Evolutionary conservation across 495 filamentous ascomycete genomes (phyloP).

Genomic region (Amorphotheca resinae): DNA sequence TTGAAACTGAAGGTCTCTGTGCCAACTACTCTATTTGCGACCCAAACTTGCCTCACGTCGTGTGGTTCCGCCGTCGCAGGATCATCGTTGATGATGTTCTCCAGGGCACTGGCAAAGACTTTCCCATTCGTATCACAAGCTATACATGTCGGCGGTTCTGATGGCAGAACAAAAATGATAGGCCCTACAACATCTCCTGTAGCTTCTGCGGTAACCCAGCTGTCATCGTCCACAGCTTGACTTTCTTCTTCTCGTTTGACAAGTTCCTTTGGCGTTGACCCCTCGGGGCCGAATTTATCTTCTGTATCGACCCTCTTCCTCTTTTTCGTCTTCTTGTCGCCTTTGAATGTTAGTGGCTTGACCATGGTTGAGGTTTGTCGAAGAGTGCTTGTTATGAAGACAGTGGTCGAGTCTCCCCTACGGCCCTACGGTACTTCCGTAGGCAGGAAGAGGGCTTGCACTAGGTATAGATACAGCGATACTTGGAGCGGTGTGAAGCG

Average conservation of each 20-base stretch:
- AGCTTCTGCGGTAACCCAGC: conserved; percentile 80
- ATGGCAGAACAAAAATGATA: conserved; percentile 66
- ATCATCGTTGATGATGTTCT: conserved; percentile 74
- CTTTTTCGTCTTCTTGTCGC: conserved; percentile 91
- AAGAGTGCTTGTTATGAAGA: too few relatives aligned
- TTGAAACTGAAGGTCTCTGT: conserved; percentile 75
- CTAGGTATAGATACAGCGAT: too few relatives aligned
- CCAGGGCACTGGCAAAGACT: conserved; percentile 65
- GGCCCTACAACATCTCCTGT: conserved; percentile 70
- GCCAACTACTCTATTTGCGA: conserved; percentile 74
- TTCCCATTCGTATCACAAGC: conserved; percentile 76
- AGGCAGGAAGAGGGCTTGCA: too few relatives aligned
- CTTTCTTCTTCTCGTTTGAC: conserved; percentile 25
- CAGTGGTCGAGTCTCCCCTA: too few relatives aligned
- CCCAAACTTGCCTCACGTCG: conserved; percentile 90
- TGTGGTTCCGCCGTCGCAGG: conserved; percentile 77
- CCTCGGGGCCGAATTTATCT: conserved; percentile 21
- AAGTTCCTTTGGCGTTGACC: conserved; percentile 29
- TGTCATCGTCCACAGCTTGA: conserved; percentile 48
- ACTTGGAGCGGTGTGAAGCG: too few relatives aligned
- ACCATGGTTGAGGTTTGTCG: too few relatives aligned
- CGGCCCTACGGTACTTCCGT: too few relatives aligned
- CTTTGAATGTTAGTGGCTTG: conserved; percentile 86
- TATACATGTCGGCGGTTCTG: conserved; percentile 52
- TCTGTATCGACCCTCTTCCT: conserved; percentile 52